Base-by-base conservation (phyloP, 805 yeast genomes). In the Schwanniomyces vanrijiae region DNA sequence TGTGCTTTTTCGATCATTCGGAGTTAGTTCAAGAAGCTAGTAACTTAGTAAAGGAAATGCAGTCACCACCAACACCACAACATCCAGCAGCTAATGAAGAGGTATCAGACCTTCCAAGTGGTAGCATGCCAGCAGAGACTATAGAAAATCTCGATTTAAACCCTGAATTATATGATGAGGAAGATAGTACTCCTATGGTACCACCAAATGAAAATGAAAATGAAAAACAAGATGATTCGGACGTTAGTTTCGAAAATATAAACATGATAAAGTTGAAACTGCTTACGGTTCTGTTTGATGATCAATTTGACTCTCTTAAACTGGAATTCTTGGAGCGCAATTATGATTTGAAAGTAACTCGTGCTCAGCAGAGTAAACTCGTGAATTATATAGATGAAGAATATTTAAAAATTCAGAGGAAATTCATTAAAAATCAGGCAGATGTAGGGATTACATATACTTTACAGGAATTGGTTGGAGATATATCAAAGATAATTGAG, bases 41-140 rank as follows among this genome's bases (percentile, higher is more conserved):
- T 14, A 9, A 14, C 20, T 16, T 16, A 16, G 5, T 11, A 8
- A n/a, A 20, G 20, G 21, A 19, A 9, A 56, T 57, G 56, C 31
- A 44, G 29, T 43, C 53, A 19, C 75, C 75, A 14, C 59, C 62
- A 7, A 66, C 74, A 2, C 76, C 76, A 4, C 45, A 47, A 22
- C 75, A 65, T 45, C 70, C 70, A 8, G 66, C 53, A 6, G 60
- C 71, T 6, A 64, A 69, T 51, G 69, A 62, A 47, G 75, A 69
- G 46, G 61, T 68, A 3, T 26, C 41, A 8, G 47, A 49, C 19
- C 42, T 69, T 14, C 74, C 74, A 0, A 47, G 45, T 14, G 68
- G 58, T 3, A 44, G 51, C 21, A 49, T 66, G 34, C 59, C 55
- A n/a, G 46, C 47, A 8, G 34, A 52, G 13, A 45, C 50, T 18